Percentiles rank a stretch among this genome's conserved stretches.
Conservation (phyloP, 768 basidiomycete species). For the Boletellus ananas region DNA sequence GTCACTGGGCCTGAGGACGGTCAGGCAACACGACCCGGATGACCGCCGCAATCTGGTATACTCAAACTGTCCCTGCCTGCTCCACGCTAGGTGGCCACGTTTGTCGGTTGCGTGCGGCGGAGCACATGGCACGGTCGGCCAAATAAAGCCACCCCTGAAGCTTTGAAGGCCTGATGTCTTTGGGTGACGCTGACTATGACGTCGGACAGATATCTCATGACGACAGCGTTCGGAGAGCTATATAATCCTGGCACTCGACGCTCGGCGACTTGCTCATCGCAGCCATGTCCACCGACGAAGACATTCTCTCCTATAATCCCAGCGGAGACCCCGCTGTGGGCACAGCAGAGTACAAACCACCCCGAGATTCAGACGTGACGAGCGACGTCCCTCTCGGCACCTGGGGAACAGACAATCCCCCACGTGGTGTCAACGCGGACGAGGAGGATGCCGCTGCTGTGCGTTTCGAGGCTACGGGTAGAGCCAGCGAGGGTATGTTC, state of each 20-base stretch:
- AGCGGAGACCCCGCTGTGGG: background rate
- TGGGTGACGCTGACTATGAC: too few relatives aligned
- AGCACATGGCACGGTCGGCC: too few relatives aligned
- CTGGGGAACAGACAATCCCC: background rate
- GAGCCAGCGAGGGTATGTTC: background rate
- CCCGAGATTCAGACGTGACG: background rate
- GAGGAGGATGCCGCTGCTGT: background rate
- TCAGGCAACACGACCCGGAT: too few relatives aligned
- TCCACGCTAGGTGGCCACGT: too few relatives aligned
- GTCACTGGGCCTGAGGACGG: too few relatives aligned
- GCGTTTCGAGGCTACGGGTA: background rate
- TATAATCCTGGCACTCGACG: background rate
- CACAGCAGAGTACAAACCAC: background rate
- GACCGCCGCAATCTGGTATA: too few relatives aligned
- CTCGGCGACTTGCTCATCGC: background rate
- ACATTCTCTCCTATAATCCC: background rate
- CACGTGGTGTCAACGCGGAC: background rate
- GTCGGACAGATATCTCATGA: background rate
- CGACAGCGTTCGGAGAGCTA: background rate
- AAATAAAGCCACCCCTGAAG: too few relatives aligned
- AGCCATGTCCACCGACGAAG: background rate
- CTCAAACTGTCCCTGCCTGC: too few relatives aligned
- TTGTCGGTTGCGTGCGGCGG: too few relatives aligned
- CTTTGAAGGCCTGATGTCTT: too few relatives aligned
- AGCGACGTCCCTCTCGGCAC: background rate